A percentile compares a stretch with the other conserved stretches of the same genome.
These are phyloP conservation scores for Dactylellina drechsleri DNA, from an alignment of 2,329 filamentous ascomycete genomes.

Conservation along the genomic window DNA sequence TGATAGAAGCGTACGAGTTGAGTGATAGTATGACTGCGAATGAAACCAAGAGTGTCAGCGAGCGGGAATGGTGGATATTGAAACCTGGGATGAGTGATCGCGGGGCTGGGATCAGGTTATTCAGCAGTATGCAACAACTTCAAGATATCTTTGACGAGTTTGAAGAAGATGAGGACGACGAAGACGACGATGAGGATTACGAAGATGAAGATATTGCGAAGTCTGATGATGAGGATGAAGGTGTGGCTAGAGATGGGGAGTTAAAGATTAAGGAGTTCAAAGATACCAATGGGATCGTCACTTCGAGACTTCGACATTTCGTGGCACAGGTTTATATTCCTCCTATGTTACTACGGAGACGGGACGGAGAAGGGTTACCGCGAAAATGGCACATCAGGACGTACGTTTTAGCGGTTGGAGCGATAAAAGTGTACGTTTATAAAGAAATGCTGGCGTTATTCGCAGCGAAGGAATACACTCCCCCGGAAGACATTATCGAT, in stretches of 20 bases:
- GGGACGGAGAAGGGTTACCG: conserved; percentile 58
- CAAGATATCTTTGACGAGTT: conserved; percentile 88
- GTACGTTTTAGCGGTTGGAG: conserved; percentile 84
- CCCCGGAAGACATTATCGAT: conserved; percentile 67
- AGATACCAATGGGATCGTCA: conserved; percentile 71
- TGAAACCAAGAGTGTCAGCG: conserved; percentile 62
- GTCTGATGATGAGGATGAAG: conserved; percentile 36
- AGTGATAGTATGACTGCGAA: conserved; percentile 80
- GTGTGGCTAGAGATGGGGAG: not conserved
- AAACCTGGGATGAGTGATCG: conserved; percentile 98
- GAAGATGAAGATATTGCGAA: conserved; percentile 61
- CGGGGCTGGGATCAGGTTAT: conserved; percentile 90
- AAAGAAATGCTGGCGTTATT: conserved; percentile 92
- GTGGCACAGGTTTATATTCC: conserved; percentile 95
- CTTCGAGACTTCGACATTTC: conserved; percentile 93
- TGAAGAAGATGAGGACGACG: conserved; percentile 76
- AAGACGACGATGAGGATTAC: conserved; percentile 63
- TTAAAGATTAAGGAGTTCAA: conserved; percentile 58
- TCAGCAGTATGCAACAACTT: conserved; percentile 85
- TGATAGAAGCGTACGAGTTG: conserved; percentile 89
- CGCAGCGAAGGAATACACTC: conserved; percentile 76
- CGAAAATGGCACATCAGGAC: conserved; percentile 95
- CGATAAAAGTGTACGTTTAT: conserved; percentile 85
- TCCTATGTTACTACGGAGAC: conserved; percentile 76
- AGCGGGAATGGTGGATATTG: conserved; percentile 92